Conservation (phyloP, 257 asterid species). For the Asclepias syriaca region DNA sequence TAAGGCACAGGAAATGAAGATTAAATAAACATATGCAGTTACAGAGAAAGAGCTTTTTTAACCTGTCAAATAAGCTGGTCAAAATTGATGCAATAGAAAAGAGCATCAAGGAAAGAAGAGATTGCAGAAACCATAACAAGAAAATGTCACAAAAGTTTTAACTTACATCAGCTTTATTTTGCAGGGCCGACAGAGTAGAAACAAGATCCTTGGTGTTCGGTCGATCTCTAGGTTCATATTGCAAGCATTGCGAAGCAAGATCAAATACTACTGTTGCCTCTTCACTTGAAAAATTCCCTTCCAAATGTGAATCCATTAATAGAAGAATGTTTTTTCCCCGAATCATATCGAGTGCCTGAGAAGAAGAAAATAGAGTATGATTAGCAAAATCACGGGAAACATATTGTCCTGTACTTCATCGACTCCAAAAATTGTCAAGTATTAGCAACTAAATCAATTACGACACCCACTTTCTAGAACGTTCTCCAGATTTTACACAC, state of each 20-base stretch:
- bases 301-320: conserved; percentile 94
- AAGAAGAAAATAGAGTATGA: conserved; percentile 11
- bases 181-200: conserved; percentile 72
- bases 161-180: conserved; percentile 76
- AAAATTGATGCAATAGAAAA: neutral
- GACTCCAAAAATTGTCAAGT: neutral
- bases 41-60: neutral
- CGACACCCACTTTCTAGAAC: too few relatives aligned
- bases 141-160: conserved; percentile 1
- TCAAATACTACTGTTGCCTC: conserved; percentile 94
- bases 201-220: conserved; percentile 88
- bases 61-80: neutral
- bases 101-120: neutral
- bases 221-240: conserved; percentile 95
- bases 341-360: conserved; percentile 94
- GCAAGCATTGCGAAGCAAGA: conserved; percentile 91
- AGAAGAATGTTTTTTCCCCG: conserved; percentile 88
- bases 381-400: neutral
- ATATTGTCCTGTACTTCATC: neutral
- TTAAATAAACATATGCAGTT: neutral
- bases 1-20: neutral
- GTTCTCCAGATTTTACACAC: too few relatives aligned
- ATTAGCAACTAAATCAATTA: neutral
- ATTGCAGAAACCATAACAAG: conserved; percentile 1
- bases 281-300: conserved; percentile 92